phyloP scores from a whole-genome alignment of 129 eudicot genomes.

The Kitagawia praeruptora region DNA sequence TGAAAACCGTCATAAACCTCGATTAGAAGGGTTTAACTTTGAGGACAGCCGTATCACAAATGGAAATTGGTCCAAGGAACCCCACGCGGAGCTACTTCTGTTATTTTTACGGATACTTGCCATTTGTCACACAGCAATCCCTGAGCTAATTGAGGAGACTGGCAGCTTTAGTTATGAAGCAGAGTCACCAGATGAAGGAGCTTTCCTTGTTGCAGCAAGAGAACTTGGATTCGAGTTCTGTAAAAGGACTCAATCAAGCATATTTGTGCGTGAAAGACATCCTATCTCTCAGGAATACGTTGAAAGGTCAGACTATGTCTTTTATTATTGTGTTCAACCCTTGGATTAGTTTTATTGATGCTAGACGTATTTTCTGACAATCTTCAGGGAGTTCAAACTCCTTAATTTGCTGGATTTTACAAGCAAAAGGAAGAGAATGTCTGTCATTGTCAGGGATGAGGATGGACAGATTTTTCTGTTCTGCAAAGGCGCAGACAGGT shows the following conservation, averaged over 20 bases:
- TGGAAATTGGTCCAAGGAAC: conserved; percentile 44
- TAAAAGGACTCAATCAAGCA: conserved; percentile 52
- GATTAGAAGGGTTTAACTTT: conserved; percentile 46
- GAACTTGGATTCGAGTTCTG: conserved; percentile 58
- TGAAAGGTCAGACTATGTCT: conserved; percentile 35
- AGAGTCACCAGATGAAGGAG: conserved; percentile 66
- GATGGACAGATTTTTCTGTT: conserved; percentile 46
- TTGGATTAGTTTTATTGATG: not conserved
- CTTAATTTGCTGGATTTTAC: conserved; percentile 58
- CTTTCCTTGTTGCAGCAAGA: conserved; percentile 66
- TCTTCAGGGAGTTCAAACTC: conserved; percentile 51
- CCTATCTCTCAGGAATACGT: conserved; percentile 29
- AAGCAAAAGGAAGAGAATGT: conserved; percentile 69
- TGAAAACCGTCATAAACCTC: conserved; percentile 20
- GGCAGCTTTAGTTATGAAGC: conserved; percentile 44
- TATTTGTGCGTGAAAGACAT: conserved; percentile 47
- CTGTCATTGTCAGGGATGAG: conserved; percentile 56
- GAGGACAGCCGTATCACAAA: conserved; percentile 47
- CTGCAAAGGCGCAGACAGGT: conserved; percentile 79
- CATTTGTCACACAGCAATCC: conserved; percentile 59
- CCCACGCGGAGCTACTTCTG: conserved; percentile 32
- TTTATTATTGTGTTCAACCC: not conserved
- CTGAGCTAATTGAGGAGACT: conserved; percentile 49
- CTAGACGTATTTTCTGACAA: not conserved
- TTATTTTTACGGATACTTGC: conserved; percentile 46